Base-by-base conservation (phyloP, 2,329 filamentous ascomycete genomes). In the Fusarium brevicatenulatum region DNA sequence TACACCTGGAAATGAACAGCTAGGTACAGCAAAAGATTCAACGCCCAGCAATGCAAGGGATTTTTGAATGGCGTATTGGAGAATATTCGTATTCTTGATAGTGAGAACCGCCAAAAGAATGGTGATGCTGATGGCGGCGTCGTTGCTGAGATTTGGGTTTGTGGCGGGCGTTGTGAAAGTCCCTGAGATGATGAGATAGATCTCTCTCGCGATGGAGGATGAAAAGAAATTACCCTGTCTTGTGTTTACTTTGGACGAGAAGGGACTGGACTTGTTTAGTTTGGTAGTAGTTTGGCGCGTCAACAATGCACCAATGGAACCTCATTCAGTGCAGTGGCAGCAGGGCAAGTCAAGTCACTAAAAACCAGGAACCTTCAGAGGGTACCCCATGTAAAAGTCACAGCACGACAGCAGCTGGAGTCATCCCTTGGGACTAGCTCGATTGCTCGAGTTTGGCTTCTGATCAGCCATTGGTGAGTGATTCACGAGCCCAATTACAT, bases 221-320 rank as follows among this genome's bases (percentile, higher is more conserved):
- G 47, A 50, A 50, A 66, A 58, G 36, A 50, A 61, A 60, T 59
- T 63, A n/a, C 23, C 9, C 11, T 50, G 47, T 32, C 30, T 19
- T 73, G 37, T 74, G 72, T 74, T 74, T 74, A 74, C 71, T 74
- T 66, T 49, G 44, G 55, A 62, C 55, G 32, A 68, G 65, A 50
- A 59, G 21, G 64, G 66, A 52, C 40, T 47, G 50, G 44, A 50
- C 59, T 54, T 60, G 64, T 68, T 71, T 71, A 58, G 57, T 39
- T 62, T 43, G 4, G 42, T 39, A 36, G 15, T 36, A n/a, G 34
- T 57, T 66, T 52, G 40, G 47, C 52, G 37, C 44, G 55, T 34
- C 61, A 43, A 56, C 60, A 66, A 47, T 46, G 40, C 39, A 28
- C 7, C 25, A 28, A 28, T 47, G 19, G 44, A 47, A 30, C 25